Percentiles rank a stretch among this genome's conserved stretches.
Evolutionary conservation across 225 moss, liverwort and hornwort genomes (phyloP).

Genomic region (Sphagnum tenellum): DNA sequence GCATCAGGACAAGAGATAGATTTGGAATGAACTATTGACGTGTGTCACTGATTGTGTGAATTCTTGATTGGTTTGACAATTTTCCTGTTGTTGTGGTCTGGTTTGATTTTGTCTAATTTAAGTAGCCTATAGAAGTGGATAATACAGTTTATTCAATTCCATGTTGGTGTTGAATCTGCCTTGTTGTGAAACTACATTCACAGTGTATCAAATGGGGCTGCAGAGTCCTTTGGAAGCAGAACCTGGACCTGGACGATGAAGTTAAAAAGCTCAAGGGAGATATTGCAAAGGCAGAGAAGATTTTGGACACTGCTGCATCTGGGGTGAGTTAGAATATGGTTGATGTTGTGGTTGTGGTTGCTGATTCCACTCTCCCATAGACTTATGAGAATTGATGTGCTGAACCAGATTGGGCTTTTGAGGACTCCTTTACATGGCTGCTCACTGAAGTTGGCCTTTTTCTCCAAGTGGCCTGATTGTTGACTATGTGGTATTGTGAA

Average conservation of each 20-base stretch:
- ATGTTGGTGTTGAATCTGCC: no score
- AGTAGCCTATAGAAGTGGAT: no score
- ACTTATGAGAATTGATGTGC: no score
- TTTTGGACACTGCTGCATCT: constrained; percentile 76
- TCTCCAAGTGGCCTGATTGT: no score
- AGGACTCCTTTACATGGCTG: no score
- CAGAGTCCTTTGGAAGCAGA: constrained; percentile 76
- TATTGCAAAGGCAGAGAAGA: constrained; percentile 70
- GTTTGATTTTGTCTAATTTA: background rate
- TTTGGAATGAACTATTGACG: background rate
- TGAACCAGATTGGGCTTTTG: no score
- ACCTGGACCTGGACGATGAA: constrained; percentile 46
- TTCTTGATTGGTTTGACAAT: background rate
- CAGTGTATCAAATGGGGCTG: background rate
- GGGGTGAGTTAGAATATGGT: constrained; percentile 41
- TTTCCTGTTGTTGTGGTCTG: background rate
- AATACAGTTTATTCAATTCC: no score
- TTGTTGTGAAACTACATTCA: no score
- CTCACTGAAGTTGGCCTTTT: no score
- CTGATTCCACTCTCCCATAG: no score
- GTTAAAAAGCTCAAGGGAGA: constrained; percentile 64
- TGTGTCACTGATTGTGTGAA: background rate
- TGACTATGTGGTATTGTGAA: no score
- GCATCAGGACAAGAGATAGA: background rate
- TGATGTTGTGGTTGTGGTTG: no score